These are phyloP conservation scores for Microbotryomycetes sp. DNA, from an alignment of 1,284 basidiomycete genomes.

Conservation along the genomic window DNA sequence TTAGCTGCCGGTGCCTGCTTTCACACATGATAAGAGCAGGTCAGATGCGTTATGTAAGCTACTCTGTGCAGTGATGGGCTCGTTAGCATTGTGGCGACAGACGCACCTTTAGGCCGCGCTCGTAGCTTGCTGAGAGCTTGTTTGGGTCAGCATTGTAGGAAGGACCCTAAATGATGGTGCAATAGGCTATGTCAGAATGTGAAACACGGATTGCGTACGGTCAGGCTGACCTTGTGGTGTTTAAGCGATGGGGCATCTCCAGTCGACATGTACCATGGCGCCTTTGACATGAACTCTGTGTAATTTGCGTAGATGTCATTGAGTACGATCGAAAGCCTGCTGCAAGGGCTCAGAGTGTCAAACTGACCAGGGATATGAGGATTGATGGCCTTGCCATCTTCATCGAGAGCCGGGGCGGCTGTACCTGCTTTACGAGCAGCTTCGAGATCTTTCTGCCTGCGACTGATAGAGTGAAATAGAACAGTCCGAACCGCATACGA, in stretches of 20 bases:
- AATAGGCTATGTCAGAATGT: no score
- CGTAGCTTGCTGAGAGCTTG: slow-evolving; percentile 86
- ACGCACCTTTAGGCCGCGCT: slow-evolving; percentile 67
- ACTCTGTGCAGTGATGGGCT: no score
- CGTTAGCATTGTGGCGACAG: not conserved
- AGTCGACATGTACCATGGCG: slow-evolving; percentile 96
- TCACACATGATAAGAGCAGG: no score
- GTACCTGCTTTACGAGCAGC: slow-evolving; percentile 91
- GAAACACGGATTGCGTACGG: no score
- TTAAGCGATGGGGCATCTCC: slow-evolving; percentile 68
- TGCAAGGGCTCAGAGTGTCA: no score
- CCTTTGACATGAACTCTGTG: slow-evolving; percentile 60
- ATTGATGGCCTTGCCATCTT: slow-evolving; percentile 90
- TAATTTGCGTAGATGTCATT: slow-evolving; percentile 52
- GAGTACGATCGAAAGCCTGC: slow-evolving; percentile 12
- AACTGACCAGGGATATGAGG: slow-evolving; percentile 90
- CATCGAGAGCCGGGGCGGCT: slow-evolving; percentile 87
- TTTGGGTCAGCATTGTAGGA: slow-evolving; percentile 58
- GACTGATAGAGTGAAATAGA: slow-evolving; percentile 14
- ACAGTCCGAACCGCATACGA: no score
- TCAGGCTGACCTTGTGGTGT: slow-evolving; percentile 60
- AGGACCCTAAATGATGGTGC: no score
- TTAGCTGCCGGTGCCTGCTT: slow-evolving; percentile 73
- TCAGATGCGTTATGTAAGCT: no score
- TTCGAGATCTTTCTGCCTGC: slow-evolving; percentile 67